Evolutionary conservation across 805 yeast genomes (phyloP).

Genomic region (Wickerhamomyces chambardii): DNA sequence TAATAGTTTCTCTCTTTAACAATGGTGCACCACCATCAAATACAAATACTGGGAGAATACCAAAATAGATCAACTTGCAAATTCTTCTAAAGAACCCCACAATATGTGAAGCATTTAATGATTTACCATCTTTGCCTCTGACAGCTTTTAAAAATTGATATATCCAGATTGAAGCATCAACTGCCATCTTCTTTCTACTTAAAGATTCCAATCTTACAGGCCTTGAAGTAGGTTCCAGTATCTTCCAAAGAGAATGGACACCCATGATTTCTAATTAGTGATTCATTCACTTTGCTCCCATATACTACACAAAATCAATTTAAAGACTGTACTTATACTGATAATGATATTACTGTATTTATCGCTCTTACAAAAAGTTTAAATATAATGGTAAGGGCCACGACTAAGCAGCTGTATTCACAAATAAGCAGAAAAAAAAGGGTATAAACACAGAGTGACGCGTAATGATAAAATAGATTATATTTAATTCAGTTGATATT

Average conservation of each 20-base stretch:
- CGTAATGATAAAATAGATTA: too few species aligned
- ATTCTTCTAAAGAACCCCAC: conserved; percentile 95
- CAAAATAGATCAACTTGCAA: conserved; percentile 81
- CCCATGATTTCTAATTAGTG: conserved; percentile 55
- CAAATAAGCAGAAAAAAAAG: too few species aligned
- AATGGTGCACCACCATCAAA: conserved; percentile 95
- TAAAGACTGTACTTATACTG: too few species aligned
- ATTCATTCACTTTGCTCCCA: neutral
- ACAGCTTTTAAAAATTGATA: conserved; percentile 95
- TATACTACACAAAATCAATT: too few species aligned
- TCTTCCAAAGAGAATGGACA: conserved; percentile 91
- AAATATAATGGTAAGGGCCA: too few species aligned
- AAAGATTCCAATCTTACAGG: conserved; percentile 87
- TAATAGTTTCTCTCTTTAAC: conserved; percentile 72
- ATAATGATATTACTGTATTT: too few species aligned
- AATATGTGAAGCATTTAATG: conserved; percentile 72
- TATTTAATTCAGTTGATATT: too few species aligned
- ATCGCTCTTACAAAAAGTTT: too few species aligned
- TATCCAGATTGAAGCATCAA: conserved; percentile 98
- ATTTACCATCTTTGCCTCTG: conserved; percentile 75
- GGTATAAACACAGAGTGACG: too few species aligned
- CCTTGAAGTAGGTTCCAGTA: conserved; percentile 79
- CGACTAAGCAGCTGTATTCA: too few species aligned
- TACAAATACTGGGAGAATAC: conserved; percentile 82
- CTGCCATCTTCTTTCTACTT: conserved; percentile 72